phyloP scores from a whole-genome alignment of 1,284 basidiomycete genomes.

The Meira miltonrushii region DNA sequence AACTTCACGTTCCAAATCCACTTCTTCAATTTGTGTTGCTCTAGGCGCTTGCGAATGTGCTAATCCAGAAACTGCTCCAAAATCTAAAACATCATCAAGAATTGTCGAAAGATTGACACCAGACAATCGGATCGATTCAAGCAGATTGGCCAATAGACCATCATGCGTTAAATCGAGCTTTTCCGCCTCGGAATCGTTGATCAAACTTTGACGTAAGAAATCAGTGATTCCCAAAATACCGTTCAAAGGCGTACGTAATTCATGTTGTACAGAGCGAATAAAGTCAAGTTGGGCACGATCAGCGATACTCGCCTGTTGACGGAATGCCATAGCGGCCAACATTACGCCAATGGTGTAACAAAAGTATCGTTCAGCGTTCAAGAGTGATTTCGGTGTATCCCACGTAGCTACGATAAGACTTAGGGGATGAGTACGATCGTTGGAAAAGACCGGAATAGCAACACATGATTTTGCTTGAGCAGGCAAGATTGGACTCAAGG shows the following conservation, averaged over 20 bases:
- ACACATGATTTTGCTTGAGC: conserved; percentile 15
- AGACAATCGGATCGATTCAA: conserved; percentile 32
- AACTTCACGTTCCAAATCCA: conserved; percentile 20
- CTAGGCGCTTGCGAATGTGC: background rate
- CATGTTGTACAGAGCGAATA: conserved; percentile 34
- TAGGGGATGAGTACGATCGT: conserved; percentile 19
- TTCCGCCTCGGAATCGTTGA: conserved; percentile 12
- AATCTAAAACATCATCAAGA: conserved; percentile 41
- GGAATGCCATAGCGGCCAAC: conserved; percentile 22
- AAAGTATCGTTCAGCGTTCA: conserved; percentile 28
- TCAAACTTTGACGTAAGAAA: conserved; percentile 25
- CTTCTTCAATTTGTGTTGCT: conserved; percentile 11
- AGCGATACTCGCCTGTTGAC: conserved; percentile 26
- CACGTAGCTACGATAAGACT: conserved; percentile 32
- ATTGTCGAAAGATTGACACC: conserved; percentile 32
- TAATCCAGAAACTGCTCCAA: conserved; percentile 29
- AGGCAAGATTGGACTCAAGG: background rate
- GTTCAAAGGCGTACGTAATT: conserved; percentile 37
- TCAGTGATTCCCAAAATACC: conserved; percentile 40
- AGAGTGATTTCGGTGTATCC: conserved; percentile 14
- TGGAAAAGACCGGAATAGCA: conserved; percentile 22
- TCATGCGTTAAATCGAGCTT: conserved; percentile 27
- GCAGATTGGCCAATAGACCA: conserved; percentile 26
- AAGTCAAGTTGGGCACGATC: conserved; percentile 37
- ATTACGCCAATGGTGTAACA: conserved; percentile 20